Evolutionary conservation across 495 filamentous ascomycete genomes (phyloP), one percentile per base, ranked within the genome.

Genomic region (Penicillium odoratum): DNA sequence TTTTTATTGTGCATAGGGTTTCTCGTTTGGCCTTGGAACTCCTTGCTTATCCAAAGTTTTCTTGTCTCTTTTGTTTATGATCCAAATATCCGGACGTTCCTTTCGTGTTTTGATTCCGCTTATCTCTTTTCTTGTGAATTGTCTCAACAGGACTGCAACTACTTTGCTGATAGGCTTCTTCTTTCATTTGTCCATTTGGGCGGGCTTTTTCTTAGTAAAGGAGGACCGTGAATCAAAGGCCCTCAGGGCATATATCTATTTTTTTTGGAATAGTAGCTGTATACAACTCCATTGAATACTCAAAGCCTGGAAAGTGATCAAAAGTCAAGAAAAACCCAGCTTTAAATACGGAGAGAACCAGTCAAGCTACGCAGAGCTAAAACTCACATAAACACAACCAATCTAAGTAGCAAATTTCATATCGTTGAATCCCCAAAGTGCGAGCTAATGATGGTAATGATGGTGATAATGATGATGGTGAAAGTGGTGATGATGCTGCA

Each of bases 401-500:
- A 21, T 21, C 21, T 21, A 21, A 21, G 21, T 21, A 21, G 21
- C 21, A 21, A 21, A 21, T 21, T 21, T 2, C 21, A 21, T 21
- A 21, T 21, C 21, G 21, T 1, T 21, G 2, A 21, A 21, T 21
- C 21, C 21, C 21, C 21, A 21, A 2, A 21, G 11, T 36, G 6
- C 33, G 31, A 26, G 43, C 18, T 51, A 25, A 30, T 51, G 34
- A 30, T 53, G 51, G 30, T 53, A 36, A 16, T 53, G 40, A 43
- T 53, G 51, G 21, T 53, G 51, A 44, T 53, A 53, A 43, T 53
- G 38, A 53, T 53, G 51, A 15, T 48, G 36, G 25, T 53, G 51
- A 53, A 53, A 40, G 44, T 53, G 51, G 36, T 53, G 51, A 53
- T 53, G 51, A 44, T 53, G 51, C 36, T 53, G 51, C 11, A 53